Evolutionary conservation across 2,329 filamentous ascomycete species (phyloP).

Genomic region (Lecanicillium sp.): DNA sequence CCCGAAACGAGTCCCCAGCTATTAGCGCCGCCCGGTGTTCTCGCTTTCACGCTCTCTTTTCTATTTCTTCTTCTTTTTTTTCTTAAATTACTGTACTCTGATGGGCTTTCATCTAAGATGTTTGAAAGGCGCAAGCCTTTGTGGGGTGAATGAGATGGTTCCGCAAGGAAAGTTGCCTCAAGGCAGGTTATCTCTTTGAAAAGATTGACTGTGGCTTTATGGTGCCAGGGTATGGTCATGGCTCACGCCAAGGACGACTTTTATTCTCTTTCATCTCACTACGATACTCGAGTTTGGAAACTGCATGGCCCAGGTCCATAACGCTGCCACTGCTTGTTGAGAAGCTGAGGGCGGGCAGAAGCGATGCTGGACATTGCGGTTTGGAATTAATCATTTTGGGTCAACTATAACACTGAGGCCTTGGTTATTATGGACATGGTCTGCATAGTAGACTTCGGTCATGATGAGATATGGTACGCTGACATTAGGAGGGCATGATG

Average conservation of each 20-base stretch:
- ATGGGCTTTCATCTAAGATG: neutral
- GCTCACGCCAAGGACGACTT: no score
- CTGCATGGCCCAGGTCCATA: conserved; percentile 2
- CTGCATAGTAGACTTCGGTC: no score
- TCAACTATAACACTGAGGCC: no score
- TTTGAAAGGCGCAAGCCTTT: conserved; percentile 5
- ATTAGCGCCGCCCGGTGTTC: conserved; percentile 23
- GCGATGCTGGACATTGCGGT: conserved; percentile 8
- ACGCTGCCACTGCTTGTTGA: neutral
- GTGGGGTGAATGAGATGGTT: neutral
- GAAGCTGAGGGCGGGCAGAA: neutral
- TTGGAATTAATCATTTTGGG: neutral
- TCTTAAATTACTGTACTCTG: neutral
- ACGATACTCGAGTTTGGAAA: neutral
- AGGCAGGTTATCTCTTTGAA: no score
- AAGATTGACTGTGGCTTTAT: no score
- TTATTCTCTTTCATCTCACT: no score
- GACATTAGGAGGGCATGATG: no score
- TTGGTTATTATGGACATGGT: no score
- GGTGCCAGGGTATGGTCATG: no score
- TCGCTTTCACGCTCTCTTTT: neutral
- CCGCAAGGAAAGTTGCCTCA: no score
- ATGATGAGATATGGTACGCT: no score
- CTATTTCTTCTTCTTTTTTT: conserved; percentile 1
- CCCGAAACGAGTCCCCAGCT: conserved; percentile 49